phyloP scores from a whole-genome alignment of 495 filamentous ascomycete species.

The Penicillium waksmanii region DNA sequence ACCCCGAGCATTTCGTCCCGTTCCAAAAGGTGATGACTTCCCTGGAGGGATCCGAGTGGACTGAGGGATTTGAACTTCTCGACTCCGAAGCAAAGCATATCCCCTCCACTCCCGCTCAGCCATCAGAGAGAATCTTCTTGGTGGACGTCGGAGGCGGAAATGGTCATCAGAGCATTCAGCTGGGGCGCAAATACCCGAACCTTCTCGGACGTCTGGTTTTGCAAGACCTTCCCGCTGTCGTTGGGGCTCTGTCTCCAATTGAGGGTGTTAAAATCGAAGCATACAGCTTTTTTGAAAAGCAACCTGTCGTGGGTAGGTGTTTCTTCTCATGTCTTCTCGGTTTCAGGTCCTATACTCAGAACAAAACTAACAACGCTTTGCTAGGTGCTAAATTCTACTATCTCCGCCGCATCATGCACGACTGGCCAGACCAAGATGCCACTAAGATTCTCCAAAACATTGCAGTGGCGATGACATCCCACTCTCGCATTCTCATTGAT shows the following conservation, averaged over 20 bases:
- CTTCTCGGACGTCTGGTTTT: conserved; percentile 51
- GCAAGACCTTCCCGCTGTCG: conserved; percentile 53
- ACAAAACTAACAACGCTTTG: background rate
- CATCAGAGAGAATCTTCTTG: conserved; percentile 35
- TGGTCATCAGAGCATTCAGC: conserved; percentile 54
- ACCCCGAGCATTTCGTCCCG: conserved; percentile 39
- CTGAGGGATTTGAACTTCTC: conserved; percentile 32
- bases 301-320: conserved; percentile 47
- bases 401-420: conserved; percentile 45
- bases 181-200: conserved; percentile 46
- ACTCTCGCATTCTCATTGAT: conserved; percentile 46
- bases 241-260: conserved; percentile 39
- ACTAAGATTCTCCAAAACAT: conserved; percentile 39
- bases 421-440: conserved; percentile 38
- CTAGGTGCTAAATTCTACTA: conserved; percentile 47
- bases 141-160: conserved; percentile 59
- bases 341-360: background rate
- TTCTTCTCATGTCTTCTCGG: background rate
- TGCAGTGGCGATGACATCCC: conserved; percentile 33
- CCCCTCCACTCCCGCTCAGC: conserved; percentile 1
- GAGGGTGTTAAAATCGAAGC: conserved; percentile 49
- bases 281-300: conserved; percentile 54
- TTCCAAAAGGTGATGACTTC: conserved; percentile 47
- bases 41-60: conserved; percentile 34
- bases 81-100: conserved; percentile 21